phyloP scores from a whole-genome alignment of 768 basidiomycete genomes.

The Punctularia strigosozonata region DNA sequence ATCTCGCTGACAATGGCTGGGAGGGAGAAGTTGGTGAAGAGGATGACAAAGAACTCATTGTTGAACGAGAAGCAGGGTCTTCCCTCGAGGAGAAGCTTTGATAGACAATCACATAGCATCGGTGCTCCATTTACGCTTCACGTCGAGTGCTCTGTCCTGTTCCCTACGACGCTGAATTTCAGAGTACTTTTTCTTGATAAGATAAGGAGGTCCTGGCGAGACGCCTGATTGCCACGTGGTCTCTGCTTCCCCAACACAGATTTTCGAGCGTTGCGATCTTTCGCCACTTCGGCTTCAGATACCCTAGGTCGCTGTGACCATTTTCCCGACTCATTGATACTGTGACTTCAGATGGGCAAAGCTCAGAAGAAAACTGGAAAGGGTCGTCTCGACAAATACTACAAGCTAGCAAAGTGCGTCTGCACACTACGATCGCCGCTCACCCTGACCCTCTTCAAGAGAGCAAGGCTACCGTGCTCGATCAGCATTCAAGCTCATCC shows the following conservation, averaged over 20 bases:
- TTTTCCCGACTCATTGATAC: background rate
- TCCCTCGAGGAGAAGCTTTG: too few species aligned
- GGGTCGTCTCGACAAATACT: slow-evolving; percentile 93
- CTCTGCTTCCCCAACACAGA: too few species aligned
- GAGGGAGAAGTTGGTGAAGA: slow-evolving; percentile 50
- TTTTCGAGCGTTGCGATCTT: too few species aligned
- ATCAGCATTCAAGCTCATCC: slow-evolving; percentile 98
- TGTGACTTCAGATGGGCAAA: slow-evolving; percentile 21
- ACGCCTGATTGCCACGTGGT: too few species aligned
- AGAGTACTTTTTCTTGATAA: too few species aligned
- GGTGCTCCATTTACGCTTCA: too few species aligned
- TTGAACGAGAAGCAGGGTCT: slow-evolving; percentile 7
- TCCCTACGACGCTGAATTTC: too few species aligned
- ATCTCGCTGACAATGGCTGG: slow-evolving; percentile 55
- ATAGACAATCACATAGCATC: too few species aligned
- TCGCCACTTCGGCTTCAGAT: too few species aligned
- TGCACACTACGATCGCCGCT: slow-evolving; percentile 5
- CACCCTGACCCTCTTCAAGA: slow-evolving; percentile 28
- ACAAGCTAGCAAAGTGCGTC: slow-evolving; percentile 81
- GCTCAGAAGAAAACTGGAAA: slow-evolving; percentile 94
- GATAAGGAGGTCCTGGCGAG: too few species aligned
- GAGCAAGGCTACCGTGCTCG: slow-evolving; percentile 99
- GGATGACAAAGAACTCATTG: slow-evolving; percentile 21
- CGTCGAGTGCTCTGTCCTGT: too few species aligned
- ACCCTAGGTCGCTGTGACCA: too few species aligned